Conservation (phyloP, 805 yeast genomes). For the Diddensiella santjacobensis region DNA sequence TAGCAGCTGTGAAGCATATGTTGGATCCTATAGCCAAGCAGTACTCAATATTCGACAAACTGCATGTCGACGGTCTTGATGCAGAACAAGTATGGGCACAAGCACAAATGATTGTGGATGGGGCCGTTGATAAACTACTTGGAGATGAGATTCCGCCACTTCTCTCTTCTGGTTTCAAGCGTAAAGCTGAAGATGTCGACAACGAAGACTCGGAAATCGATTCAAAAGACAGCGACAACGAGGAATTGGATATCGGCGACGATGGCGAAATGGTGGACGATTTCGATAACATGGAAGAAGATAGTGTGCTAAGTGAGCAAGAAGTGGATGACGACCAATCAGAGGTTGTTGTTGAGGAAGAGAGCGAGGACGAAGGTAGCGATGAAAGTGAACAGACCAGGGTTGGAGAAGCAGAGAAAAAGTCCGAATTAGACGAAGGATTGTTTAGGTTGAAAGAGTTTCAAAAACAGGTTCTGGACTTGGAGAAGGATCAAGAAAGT, state of each 20-base stretch:
- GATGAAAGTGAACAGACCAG: constrained; percentile 25
- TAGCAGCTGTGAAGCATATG: constrained; percentile 39
- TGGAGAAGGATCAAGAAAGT: constrained; percentile 48
- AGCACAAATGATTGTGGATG: constrained; percentile 77
- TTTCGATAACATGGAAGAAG: constrained; percentile 30
- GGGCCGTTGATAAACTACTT: constrained; percentile 62
- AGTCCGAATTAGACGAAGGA: constrained; percentile 62
- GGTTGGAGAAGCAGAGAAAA: constrained; percentile 20
- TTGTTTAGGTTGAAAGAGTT: constrained; percentile 83
- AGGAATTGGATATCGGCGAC: constrained; percentile 28
- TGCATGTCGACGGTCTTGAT: constrained; percentile 81
- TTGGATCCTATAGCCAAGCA: constrained; percentile 55
- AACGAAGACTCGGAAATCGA: constrained; percentile 23
- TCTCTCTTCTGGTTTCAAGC: constrained; percentile 31
- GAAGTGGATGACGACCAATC: constrained; percentile 7
- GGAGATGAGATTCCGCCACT: constrained; percentile 47
- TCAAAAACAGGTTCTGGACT: constrained; percentile 66
- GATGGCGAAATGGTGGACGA: constrained; percentile 25
- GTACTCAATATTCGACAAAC: constrained; percentile 69
- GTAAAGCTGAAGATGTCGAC: constrained; percentile 22
- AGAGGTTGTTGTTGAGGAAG: constrained; percentile 32
- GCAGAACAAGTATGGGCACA: constrained; percentile 94
- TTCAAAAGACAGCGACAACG: constrained; percentile 12
- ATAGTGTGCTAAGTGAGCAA: constrained; percentile 29
- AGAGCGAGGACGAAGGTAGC: constrained; percentile 29